A percentile compares a stretch with the other conserved stretches of the same genome.
Conservation (phyloP, 495 filamentous ascomycete species). For the Penicillium malachiteum region DNA sequence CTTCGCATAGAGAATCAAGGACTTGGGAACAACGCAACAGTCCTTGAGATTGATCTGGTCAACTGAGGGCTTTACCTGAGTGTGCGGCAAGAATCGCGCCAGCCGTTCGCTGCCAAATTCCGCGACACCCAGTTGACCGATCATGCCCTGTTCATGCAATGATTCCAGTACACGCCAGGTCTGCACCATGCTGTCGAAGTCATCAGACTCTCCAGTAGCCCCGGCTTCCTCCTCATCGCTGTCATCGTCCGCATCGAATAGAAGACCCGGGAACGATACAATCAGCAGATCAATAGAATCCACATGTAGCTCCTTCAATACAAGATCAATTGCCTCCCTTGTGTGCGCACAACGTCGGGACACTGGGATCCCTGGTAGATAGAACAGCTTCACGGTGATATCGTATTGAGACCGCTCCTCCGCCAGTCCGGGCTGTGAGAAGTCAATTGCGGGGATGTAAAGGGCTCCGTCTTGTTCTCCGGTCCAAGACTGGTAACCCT, state of each 20-base stretch:
- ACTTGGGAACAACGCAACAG: constrained; percentile 92
- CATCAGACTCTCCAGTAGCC: constrained; percentile 52
- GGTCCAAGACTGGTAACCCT: constrained; percentile 59
- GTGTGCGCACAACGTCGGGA: constrained; percentile 64
- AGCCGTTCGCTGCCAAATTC: constrained; percentile 88
- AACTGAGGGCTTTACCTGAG: constrained; percentile 73
- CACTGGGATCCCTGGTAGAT: constrained; percentile 67
- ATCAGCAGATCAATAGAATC: constrained; percentile 83
- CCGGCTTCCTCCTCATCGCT: constrained; percentile 66
- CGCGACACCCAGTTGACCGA: constrained; percentile 74
- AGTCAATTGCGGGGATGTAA: constrained; percentile 77
- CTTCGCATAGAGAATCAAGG: constrained; percentile 81
- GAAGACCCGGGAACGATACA: constrained; percentile 87
- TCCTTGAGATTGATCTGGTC: constrained; percentile 97
- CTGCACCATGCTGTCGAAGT: constrained; percentile 65
- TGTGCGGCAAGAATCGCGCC: constrained; percentile 60
- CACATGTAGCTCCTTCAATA: constrained; percentile 74
- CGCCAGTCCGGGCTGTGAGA: constrained; percentile 63
- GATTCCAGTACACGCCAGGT: constrained; percentile 73
- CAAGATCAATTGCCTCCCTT: constrained; percentile 71
- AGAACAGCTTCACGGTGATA: constrained; percentile 93
- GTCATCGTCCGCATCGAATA: constrained; percentile 90
- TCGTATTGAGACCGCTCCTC: constrained; percentile 83
- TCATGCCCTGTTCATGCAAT: constrained; percentile 68
- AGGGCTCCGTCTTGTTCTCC: constrained; percentile 54